A percentile compares a stretch with the other conserved stretches of the same genome.
These are phyloP conservation scores for Metschnikowia continentalis DNA, from an alignment of 805 yeast species.

Conservation along the genomic window DNA sequence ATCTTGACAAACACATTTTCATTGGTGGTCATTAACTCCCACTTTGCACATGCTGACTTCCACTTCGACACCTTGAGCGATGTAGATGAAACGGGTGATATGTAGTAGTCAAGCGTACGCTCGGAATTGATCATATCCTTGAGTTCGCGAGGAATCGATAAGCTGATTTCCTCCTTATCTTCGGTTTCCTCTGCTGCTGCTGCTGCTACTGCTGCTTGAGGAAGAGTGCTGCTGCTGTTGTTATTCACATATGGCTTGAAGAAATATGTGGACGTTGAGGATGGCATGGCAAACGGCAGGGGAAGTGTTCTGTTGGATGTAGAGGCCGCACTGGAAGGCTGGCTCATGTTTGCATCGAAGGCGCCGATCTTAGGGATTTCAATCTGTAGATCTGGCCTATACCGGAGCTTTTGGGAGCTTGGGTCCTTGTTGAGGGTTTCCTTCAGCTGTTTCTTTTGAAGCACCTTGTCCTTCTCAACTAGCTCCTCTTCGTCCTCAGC, in stretches of 20 bases:
- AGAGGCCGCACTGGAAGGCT: conserved; percentile 15
- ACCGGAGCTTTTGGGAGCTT: neutral
- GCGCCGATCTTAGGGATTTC: conserved; percentile 14
- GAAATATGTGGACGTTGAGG: conserved; percentile 38
- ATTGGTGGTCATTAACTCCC: conserved; percentile 41
- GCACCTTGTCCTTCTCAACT: neutral
- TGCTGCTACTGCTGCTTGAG: conserved; percentile 4
- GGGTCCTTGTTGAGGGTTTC: neutral
- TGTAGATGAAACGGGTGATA: conserved; percentile 31
- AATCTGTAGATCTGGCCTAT: conserved; percentile 14
- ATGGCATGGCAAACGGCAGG: conserved; percentile 43
- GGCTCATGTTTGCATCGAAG: conserved; percentile 6
- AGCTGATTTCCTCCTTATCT: conserved; percentile 16
- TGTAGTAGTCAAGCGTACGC: conserved; percentile 33
- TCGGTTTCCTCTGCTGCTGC: conserved; percentile 2
- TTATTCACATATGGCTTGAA: conserved; percentile 28
- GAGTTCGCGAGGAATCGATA: conserved; percentile 34
- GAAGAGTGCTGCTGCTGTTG: conserved; percentile 4
- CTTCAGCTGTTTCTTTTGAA: neutral
- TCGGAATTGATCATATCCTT: conserved; percentile 38
- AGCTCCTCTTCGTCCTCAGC: neutral
- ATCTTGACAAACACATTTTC: conserved; percentile 36
- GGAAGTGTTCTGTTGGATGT: conserved; percentile 22
- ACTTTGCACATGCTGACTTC: conserved; percentile 39
- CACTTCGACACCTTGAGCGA: conserved; percentile 39